Conservation (phyloP, 371 early-diverging fungal species). For the Blastocladiella emersonii region DNA sequence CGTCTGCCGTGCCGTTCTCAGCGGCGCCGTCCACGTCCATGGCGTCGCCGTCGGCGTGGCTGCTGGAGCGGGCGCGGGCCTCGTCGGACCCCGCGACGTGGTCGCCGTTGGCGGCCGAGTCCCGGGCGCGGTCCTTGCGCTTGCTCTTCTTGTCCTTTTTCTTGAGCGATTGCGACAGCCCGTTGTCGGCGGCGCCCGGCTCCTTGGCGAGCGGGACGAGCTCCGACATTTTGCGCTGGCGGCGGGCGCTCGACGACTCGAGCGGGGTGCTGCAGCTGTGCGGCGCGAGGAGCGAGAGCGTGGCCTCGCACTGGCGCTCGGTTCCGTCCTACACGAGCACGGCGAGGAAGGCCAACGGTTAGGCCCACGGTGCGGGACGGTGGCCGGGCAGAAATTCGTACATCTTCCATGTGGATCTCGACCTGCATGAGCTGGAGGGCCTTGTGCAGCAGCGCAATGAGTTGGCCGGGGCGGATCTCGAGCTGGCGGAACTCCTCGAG, state of each 20-base stretch:
- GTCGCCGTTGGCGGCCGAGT: no score
- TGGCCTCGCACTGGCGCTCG: constrained; percentile 53
- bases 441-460: constrained; percentile 78
- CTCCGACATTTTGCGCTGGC: constrained; percentile 5
- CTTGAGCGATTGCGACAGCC: constrained; percentile 2
- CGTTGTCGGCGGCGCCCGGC: constrained; percentile 11
- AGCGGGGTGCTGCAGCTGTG: constrained; percentile 32
- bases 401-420: constrained; percentile 68
- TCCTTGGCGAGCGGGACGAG: background rate
- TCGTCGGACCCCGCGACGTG: background rate
- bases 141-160: background rate
- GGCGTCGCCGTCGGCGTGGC: background rate
- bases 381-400: no score
- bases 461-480: constrained; percentile 67
- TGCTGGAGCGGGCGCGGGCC: background rate
- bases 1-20: constrained; percentile 17
- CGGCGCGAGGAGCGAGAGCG: constrained; percentile 53
- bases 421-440: constrained; percentile 83
- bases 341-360: no score
- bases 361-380: no score
- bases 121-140: background rate
- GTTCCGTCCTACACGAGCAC: constrained; percentile 58
- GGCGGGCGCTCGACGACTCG: background rate
- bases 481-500: constrained; percentile 38
- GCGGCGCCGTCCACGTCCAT: background rate